phyloP scores from a whole-genome alignment of 768 basidiomycete species.

The Lepiota brunneoincarnata region DNA sequence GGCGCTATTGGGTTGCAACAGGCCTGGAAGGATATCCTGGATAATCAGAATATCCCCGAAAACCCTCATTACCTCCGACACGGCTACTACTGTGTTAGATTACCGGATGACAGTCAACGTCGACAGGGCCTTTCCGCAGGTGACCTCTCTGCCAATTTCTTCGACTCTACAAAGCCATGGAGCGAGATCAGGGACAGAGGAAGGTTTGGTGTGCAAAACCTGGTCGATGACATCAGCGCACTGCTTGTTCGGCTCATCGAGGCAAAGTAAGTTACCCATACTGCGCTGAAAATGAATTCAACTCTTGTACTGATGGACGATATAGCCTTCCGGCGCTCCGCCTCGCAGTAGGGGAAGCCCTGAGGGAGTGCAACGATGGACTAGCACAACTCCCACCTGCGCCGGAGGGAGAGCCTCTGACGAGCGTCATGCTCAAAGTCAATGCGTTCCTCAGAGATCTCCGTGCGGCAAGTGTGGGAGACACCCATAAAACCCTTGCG shows the following conservation, averaged over 20 bases:
- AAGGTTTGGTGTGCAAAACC: conserved; percentile 54
- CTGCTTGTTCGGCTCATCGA: conserved; percentile 54
- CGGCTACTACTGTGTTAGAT: conserved; percentile 66
- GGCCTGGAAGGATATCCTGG: conserved; percentile 50
- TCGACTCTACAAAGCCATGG: conserved; percentile 53
- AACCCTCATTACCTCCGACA: conserved; percentile 39
- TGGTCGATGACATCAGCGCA: conserved; percentile 50
- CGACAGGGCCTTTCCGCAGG: conserved; percentile 28
- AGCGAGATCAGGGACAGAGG: conserved; percentile 35
- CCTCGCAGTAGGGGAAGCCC: conserved; percentile 34
- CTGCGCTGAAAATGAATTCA: not conserved
- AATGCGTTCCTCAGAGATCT: conserved; percentile 40
- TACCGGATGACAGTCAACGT: conserved; percentile 59
- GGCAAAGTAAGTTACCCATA: conserved; percentile 37
- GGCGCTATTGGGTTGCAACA: conserved; percentile 40
- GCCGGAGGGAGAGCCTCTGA: conserved; percentile 30
- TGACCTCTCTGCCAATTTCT: conserved; percentile 42
- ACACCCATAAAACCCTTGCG: conserved; percentile 10
- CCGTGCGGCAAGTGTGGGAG: conserved; percentile 6
- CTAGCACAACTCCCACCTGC: conserved; percentile 44
- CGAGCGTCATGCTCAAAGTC: conserved; percentile 43
- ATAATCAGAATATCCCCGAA: conserved; percentile 30
- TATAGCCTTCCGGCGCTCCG: conserved; percentile 51
- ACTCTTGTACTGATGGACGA: not conserved
- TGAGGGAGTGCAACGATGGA: conserved; percentile 30